Percentiles rank a stretch among this genome's conserved stretches.
Evolutionary conservation across 1,284 basidiomycete genomes (phyloP).

Genomic region (Sporisorium exsertum): DNA sequence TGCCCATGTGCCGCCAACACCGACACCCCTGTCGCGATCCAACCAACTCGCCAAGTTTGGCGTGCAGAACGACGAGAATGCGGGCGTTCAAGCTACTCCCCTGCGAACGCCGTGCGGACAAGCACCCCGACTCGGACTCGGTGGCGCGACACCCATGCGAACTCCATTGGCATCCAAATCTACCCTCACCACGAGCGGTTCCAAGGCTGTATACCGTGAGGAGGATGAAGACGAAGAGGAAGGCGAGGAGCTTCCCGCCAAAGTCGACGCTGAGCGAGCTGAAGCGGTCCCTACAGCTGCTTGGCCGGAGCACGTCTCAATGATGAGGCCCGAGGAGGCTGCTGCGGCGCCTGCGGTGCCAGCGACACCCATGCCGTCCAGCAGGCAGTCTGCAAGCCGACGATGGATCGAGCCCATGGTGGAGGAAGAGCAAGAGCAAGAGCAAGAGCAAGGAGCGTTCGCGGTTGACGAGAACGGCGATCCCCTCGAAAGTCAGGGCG

Average conservation of each 20-base stretch:
- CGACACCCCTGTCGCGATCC: conserved; percentile 43
- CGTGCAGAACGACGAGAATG: conserved; percentile 53
- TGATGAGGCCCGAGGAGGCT: neutral
- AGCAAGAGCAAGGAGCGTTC: conserved; percentile 24
- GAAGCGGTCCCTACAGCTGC: neutral
- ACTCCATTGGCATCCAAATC: conserved; percentile 38
- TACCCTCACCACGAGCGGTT: conserved; percentile 18
- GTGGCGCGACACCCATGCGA: conserved; percentile 48
- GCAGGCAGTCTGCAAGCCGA: conserved; percentile 35
- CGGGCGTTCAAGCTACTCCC: conserved; percentile 42
- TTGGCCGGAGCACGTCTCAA: conserved; percentile 8
- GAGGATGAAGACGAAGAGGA: conserved; percentile 51
- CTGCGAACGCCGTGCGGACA: conserved; percentile 27
- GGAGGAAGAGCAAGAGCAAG: conserved; percentile 51
- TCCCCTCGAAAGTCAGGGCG: conserved; percentile 13
- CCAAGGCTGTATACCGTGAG: conserved; percentile 39
- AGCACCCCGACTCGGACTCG: conserved; percentile 22
- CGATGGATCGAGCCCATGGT: conserved; percentile 53
- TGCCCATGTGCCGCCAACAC: conserved; percentile 50
- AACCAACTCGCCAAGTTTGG: conserved; percentile 16
- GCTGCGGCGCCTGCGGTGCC: conserved; percentile 10
- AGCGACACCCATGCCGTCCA: conserved; percentile 47
- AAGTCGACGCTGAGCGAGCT: neutral
- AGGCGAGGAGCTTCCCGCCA: neutral
- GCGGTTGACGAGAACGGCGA: conserved; percentile 29